Evolutionary conservation across 805 yeast species (phyloP), one percentile per base, ranked within the genome.

Genomic region (Metschnikowia cubensis): DNA sequence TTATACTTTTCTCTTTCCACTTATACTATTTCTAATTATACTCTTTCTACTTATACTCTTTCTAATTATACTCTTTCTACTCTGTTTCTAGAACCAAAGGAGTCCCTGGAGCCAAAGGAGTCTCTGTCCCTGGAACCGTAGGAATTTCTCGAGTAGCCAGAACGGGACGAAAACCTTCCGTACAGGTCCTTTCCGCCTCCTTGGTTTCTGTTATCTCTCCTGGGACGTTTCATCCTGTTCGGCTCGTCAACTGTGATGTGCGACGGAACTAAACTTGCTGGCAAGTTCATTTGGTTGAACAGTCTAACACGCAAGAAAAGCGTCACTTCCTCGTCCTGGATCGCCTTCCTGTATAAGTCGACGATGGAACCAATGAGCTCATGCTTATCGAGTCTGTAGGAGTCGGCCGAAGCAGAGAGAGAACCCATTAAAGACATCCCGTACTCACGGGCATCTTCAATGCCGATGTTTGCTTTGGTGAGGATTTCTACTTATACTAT

Each of bases 361-460:
- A 57, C 33, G 14, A 52, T 51, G 25, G 50, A 50, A 41, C 45
- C 49, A n/a, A 57, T 35, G 14, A 54, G 32, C 3, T 8, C 49
- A n/a, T 41, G 42, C 41, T 50, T 50, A 42, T 50, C 47, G 42
- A 56, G 35, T 29, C 44, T 48, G 52, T 55, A 56, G 29, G 52
- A 31, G 29, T 50, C 55, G 13, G 56, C 45, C 15, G 68, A 59
- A 52, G 63, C 66, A 11, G 59, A 57, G 46, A 68, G 64, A 55
- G 60, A 71, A 2, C 67, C 62, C 48, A 69, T 52, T 55, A 62
- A 57, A 17, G 68, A 58, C 33, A 42, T 50, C 38, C 61, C 57
- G 52, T 63, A 63, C n/a, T 59, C 60, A 31, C 61, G 64, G 21
- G 61, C 54, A 6, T 59, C 63, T 11, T 60, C 61, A 6, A 55